Conservation (phyloP, 2,329 filamentous ascomycete genomes). For the Geosmithia flava region DNA sequence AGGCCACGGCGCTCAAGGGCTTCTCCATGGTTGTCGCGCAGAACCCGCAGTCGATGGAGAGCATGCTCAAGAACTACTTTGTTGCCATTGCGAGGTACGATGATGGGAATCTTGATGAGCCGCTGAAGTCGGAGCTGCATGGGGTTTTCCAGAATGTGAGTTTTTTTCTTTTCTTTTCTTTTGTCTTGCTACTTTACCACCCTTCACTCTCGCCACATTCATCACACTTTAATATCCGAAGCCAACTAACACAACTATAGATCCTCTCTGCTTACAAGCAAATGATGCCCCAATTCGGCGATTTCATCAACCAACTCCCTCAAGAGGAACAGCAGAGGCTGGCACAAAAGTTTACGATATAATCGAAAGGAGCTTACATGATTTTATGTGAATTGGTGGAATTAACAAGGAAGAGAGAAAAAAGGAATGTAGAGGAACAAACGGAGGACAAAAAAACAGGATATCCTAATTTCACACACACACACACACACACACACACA, state of each 20-base stretch:
- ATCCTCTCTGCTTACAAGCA: constrained; percentile 42
- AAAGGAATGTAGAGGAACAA: background rate
- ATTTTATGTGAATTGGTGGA: no score
- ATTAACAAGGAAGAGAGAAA: background rate
- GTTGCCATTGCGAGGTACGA: constrained; percentile 69
- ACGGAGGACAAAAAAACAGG: background rate
- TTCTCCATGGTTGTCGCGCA: constrained; percentile 75
- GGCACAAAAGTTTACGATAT: constrained; percentile 32
- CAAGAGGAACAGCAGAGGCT: constrained; percentile 36
- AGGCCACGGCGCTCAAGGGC: constrained; percentile 83
- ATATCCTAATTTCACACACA: background rate
- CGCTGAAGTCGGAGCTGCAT: constrained; percentile 52
- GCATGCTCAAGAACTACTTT: constrained; percentile 72
- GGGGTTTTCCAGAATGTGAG: constrained; percentile 67
- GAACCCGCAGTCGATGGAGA: constrained; percentile 89
- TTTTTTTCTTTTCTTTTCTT: background rate
- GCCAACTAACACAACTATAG: constrained; percentile 16
- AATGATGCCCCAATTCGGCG: constrained; percentile 45
- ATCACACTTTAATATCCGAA: no score
- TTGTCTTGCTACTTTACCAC: background rate
- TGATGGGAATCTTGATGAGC: constrained; percentile 46
- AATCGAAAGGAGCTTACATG: background rate
- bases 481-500: no score
- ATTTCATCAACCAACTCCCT: constrained; percentile 39
- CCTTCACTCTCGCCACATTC: no score